A percentile compares a stretch with the other conserved stretches of the same genome.
These are phyloP conservation scores for Simplicillium aogashimaense DNA, from an alignment of 2,329 filamentous ascomycete genomes.

Conservation along the genomic window DNA sequence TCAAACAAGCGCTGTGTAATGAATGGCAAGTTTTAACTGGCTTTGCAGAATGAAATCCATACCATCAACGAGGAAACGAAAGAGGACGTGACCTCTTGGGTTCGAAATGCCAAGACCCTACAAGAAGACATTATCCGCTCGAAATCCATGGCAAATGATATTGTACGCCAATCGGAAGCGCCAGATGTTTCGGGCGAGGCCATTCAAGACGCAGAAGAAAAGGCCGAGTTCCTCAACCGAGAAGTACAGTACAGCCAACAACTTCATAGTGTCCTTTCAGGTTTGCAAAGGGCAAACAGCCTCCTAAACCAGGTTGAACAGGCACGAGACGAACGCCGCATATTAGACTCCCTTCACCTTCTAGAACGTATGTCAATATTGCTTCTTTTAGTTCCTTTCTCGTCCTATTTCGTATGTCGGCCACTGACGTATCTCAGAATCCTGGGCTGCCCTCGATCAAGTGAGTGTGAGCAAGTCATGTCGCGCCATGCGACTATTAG, in stretches of 20 bases:
- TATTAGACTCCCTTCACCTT: conserved; percentile 46
- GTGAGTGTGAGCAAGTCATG: conserved; percentile 53
- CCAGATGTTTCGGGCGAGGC: conserved; percentile 42
- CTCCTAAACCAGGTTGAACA: conserved; percentile 53
- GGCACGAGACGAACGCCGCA: conserved; percentile 41
- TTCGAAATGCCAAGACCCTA: conserved; percentile 70
- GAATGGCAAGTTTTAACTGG: not conserved
- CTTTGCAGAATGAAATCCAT: conserved; percentile 51
- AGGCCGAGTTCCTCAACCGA: conserved; percentile 43
- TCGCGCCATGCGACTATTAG: conserved; percentile 54
- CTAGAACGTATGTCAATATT: conserved; percentile 34
- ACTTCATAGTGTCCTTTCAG: conserved; percentile 37
- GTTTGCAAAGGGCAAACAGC: conserved; percentile 46
- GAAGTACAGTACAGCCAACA: conserved; percentile 52
- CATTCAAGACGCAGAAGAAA: conserved; percentile 41
- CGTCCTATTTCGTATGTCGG: not conserved
- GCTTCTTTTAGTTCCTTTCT: not conserved
- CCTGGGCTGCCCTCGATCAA: conserved; percentile 46
- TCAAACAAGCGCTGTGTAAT: not conserved
- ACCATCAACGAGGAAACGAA: conserved; percentile 66
- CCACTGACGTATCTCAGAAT: conserved; percentile 27
- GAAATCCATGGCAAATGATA: conserved; percentile 68
- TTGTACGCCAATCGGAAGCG: conserved; percentile 66
- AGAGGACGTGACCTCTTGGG: conserved; percentile 77
- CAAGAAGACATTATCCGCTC: conserved; percentile 79